These are phyloP conservation scores for Pichia sp. DNA, from an alignment of 1,139 yeast species.

Conservation along the genomic window DNA sequence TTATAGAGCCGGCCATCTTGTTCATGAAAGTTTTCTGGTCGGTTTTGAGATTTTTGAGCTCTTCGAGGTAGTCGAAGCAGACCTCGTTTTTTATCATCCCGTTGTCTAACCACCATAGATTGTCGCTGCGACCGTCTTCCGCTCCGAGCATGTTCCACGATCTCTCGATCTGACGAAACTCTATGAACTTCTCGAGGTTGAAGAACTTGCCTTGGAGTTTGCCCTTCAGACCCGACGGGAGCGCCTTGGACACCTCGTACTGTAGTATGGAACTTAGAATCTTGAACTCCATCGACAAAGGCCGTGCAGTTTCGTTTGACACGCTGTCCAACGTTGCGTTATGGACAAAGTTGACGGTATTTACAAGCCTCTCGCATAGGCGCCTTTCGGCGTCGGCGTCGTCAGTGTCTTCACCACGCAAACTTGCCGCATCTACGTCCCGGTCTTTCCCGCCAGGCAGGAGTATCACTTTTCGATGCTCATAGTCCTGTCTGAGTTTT, in stretches of 20 bases:
- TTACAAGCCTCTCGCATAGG: conserved; percentile 17
- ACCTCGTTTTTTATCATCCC: conserved; percentile 11
- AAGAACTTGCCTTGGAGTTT: conserved; percentile 9
- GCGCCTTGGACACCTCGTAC: conserved; percentile 21
- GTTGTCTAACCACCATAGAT: conserved; percentile 13
- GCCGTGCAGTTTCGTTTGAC: conserved; percentile 8
- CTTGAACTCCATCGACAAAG: conserved; percentile 13
- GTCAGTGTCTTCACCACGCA: neutral
- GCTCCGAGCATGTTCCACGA: conserved; percentile 1
- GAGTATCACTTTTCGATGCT: conserved; percentile 14
- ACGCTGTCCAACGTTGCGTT: conserved; percentile 22
- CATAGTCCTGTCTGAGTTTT: conserved; percentile 24
- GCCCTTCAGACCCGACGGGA: conserved; percentile 1
- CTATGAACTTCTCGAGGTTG: conserved; percentile 5
- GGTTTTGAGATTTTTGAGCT: conserved; percentile 3
- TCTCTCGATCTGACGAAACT: conserved; percentile 15
- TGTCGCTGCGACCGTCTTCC: neutral
- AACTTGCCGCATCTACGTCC: conserved; percentile 12
- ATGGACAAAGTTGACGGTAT: conserved; percentile 26
- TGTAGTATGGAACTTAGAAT: conserved; percentile 21
- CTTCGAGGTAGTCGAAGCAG: conserved; percentile 20
- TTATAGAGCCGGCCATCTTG: conserved; percentile 11
- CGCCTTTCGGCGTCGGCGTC: neutral
- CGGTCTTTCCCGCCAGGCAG: neutral
- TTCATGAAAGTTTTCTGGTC: conserved; percentile 7